Evolutionary conservation across 1,284 basidiomycete genomes (phyloP).

Genomic region (Fomitopsis palustris): DNA sequence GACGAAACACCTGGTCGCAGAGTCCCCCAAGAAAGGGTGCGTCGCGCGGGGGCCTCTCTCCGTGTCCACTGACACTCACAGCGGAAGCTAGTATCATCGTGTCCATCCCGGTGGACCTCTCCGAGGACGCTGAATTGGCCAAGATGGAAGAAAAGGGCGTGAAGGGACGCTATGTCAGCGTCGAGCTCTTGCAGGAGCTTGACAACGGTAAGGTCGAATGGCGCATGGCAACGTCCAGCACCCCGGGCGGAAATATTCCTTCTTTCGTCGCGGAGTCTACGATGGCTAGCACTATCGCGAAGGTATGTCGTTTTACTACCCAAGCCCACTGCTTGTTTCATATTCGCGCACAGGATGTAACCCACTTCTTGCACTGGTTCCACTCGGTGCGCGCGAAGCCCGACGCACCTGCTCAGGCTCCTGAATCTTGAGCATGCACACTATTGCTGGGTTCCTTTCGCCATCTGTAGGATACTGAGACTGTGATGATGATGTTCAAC

Average conservation of each 20-base stretch:
- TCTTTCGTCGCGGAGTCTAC: slow-evolving; percentile 54
- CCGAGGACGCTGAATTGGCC: slow-evolving; percentile 49
- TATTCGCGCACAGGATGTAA: slow-evolving; percentile 51
- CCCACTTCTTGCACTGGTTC: slow-evolving; percentile 55
- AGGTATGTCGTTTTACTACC: slow-evolving; percentile 36
- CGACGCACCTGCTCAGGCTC: neutral
- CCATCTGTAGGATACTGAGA: too few species aligned
- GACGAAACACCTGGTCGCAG: slow-evolving; percentile 47
- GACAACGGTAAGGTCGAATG: slow-evolving; percentile 67
- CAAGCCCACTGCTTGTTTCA: neutral
- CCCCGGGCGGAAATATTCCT: slow-evolving; percentile 67
- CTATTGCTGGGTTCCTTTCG: too few species aligned
- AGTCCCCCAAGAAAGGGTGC: slow-evolving; percentile 54
- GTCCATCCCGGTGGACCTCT: slow-evolving; percentile 70
- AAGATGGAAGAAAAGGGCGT: slow-evolving; percentile 65
- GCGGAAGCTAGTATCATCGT: slow-evolving; percentile 49
- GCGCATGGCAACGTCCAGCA: slow-evolving; percentile 78
- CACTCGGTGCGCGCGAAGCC: slow-evolving; percentile 19
- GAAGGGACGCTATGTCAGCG: slow-evolving; percentile 65
- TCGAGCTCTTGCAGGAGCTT: slow-evolving; percentile 63
- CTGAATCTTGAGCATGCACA: neutral
- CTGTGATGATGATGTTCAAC: too few species aligned
- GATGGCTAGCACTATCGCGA: slow-evolving; percentile 58
- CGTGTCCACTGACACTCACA: neutral
- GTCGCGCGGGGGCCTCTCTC: slow-evolving; percentile 11